These are phyloP conservation scores for Venturiaceae sp. DNA, from an alignment of 2,329 filamentous ascomycete species.

Conservation along the genomic window DNA sequence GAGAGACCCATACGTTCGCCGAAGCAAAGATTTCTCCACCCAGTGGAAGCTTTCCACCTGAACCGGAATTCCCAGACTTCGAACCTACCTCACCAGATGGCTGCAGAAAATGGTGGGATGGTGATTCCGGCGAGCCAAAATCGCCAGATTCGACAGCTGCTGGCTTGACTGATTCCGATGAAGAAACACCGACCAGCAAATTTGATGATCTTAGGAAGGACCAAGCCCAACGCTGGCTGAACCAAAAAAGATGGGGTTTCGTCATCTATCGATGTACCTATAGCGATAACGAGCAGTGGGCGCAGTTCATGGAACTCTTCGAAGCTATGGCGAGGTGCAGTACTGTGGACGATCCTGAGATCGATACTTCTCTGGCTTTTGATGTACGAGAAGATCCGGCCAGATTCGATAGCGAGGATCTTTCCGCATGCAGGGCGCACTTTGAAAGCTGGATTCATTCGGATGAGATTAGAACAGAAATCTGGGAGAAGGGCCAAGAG, in stretches of 20 bases:
- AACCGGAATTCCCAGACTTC: background rate
- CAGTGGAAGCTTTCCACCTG: background rate
- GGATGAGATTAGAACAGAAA: background rate
- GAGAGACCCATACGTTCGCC: too few species aligned
- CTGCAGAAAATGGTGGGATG: background rate
- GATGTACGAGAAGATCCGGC: background rate
- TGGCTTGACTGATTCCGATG: background rate
- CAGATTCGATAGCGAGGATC: background rate
- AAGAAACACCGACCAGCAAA: background rate
- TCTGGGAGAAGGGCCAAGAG: background rate
- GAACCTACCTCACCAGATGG: background rate
- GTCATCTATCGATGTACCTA: background rate
- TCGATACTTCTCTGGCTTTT: background rate
- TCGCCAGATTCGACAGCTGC: background rate
- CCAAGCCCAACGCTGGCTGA: background rate
- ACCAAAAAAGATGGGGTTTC: background rate
- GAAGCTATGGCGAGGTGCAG: background rate
- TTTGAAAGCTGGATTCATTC: background rate
- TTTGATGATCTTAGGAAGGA: background rate
- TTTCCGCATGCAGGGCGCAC: background rate
- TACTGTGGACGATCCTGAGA: background rate
- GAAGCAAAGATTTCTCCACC: too few species aligned
- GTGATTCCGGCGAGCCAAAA: background rate
- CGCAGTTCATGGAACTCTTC: background rate
- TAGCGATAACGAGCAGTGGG: background rate